Conservation (phyloP, 331 rosid species). For the Telfairia occidentalis region DNA sequence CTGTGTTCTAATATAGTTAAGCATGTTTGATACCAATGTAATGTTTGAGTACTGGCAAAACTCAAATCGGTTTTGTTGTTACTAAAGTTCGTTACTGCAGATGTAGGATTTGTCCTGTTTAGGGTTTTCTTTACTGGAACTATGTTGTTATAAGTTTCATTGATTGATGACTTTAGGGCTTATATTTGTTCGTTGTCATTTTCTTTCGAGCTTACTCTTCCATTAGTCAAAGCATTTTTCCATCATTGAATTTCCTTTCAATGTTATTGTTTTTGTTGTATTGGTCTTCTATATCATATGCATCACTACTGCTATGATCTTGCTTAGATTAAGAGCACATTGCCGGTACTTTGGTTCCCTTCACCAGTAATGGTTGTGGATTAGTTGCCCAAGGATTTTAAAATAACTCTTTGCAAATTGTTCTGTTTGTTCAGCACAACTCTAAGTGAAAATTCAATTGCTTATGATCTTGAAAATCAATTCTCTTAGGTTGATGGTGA, state of each 20-base stretch:
- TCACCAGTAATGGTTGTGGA: conserved; percentile 1
- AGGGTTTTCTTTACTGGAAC: not conserved
- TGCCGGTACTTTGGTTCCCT: not conserved
- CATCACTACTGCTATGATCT: not conserved
- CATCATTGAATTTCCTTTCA: not conserved
- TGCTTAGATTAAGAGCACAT: not conserved
- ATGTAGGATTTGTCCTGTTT: not conserved
- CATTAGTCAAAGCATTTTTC: not conserved
- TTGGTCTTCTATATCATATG: not conserved
- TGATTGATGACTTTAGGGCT: not conserved
- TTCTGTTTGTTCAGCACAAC: not conserved
- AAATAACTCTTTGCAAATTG: not conserved
- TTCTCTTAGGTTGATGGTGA: conserved; percentile 61
- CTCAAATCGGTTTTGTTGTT: not conserved
- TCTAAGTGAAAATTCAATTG: not conserved
- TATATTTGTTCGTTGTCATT: not conserved
- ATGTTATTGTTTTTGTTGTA: not conserved
- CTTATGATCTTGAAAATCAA: conserved; percentile 5
- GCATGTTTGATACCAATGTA: not conserved
- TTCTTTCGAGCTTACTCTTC: not conserved
- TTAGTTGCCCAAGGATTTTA: not conserved
- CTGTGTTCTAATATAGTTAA: not conserved
- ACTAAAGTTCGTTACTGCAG: not conserved
- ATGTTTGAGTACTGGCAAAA: not conserved
- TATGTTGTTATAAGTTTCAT: not conserved